Percentiles rank a stretch among this genome's conserved stretches.
phyloP scores from a whole-genome alignment of 73 alveolate genomes.

The Stentor roeselii region DNA sequence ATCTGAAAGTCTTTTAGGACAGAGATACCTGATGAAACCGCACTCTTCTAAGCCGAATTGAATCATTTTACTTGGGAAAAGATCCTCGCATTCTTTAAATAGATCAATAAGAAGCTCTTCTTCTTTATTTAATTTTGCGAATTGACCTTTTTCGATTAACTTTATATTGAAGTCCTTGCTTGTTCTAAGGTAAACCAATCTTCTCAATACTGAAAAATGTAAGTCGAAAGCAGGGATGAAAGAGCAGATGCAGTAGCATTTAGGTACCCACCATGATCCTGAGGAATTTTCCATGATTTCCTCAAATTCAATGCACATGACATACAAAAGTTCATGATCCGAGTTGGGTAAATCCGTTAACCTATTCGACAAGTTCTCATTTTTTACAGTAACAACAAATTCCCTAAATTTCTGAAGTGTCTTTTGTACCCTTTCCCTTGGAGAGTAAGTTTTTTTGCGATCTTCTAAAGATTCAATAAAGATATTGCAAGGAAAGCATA shows the following conservation, averaged over 20 bases:
- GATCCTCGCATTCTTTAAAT: neutral
- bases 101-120: neutral
- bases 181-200: neutral
- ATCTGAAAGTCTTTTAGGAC: neutral
- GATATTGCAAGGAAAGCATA: neutral
- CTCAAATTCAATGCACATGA: slow-evolving; percentile 8
- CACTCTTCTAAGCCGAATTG: neutral
- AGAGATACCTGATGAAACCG: neutral
- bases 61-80: neutral
- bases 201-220: neutral
- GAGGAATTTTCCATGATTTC: neutral
- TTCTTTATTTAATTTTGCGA: neutral
- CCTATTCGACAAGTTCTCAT: neutral
- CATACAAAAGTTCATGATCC: neutral
- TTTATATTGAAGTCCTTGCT: neutral
- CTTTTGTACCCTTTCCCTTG: neutral
- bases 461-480: neutral
- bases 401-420: too few relatives aligned
- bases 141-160: neutral
- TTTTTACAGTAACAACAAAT: neutral
- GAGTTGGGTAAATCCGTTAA: neutral
- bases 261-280: slow-evolving; percentile 2
- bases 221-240: slow-evolving; percentile 2
- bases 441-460: neutral
- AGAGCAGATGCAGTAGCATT: slow-evolving; percentile 8